phyloP scores from a whole-genome alignment of 169 alveolate species.

The Plasmodium yoelii region DNA sequence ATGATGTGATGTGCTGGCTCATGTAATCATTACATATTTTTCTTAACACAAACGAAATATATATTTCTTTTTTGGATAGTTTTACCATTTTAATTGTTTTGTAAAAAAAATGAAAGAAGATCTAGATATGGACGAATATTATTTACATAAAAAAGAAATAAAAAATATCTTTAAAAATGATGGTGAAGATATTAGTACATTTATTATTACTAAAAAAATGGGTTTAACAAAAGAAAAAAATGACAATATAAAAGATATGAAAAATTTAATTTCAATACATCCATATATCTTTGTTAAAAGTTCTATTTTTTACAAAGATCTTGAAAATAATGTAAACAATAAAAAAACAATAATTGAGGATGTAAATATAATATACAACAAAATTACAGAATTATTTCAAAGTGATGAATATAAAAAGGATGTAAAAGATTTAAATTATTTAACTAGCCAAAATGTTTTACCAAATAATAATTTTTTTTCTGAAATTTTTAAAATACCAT shows the following conservation, averaged over 20 bases:
- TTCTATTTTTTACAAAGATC: constrained; percentile 42
- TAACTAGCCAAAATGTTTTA: background rate
- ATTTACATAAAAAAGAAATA: constrained; percentile 30
- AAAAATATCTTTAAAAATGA: constrained; percentile 41
- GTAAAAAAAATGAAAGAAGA: constrained; percentile 20
- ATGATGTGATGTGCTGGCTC: too few relatives aligned
- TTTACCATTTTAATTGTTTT: background rate
- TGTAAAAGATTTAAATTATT: constrained; percentile 22
- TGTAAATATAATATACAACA: constrained; percentile 22
- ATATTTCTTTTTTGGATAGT: too few relatives aligned
- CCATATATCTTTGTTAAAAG: constrained; percentile 67
- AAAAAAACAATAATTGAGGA: constrained; percentile 27
- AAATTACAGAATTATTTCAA: constrained; percentile 37
- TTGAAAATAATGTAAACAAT: constrained; percentile 37
- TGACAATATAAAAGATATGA: constrained; percentile 66
- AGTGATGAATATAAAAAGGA: constrained; percentile 10
- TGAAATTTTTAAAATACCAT: constrained; percentile 62
- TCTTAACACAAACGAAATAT: too few relatives aligned
- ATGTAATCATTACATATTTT: too few relatives aligned
- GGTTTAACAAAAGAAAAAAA: constrained; percentile 51
- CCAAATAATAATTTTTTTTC: background rate
- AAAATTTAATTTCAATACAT: constrained; percentile 52
- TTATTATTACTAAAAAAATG: constrained; percentile 44
- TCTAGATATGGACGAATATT: constrained; percentile 1
- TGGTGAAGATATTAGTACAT: constrained; percentile 49